Conservation (phyloP, 495 filamentous ascomycete genomes). For the Lepidopterella palustris region DNA sequence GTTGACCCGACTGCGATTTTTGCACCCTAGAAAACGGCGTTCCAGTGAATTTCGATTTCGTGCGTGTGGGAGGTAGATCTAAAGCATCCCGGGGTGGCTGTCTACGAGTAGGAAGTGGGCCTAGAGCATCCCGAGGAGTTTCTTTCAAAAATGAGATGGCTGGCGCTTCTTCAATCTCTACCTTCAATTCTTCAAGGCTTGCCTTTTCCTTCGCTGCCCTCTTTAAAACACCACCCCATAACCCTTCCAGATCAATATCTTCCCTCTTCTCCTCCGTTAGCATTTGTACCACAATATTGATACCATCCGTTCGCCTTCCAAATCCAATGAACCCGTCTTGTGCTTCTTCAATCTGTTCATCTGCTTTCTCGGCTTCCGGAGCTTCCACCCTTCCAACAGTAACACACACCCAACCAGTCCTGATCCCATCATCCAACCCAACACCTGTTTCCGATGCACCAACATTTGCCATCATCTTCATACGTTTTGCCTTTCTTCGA, state of each 20-base stretch:
- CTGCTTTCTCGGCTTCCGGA: conserved; percentile 35
- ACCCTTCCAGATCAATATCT: conserved; percentile 72
- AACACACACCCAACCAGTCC: conserved; percentile 93
- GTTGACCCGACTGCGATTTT: background rate
- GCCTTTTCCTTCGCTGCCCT: background rate
- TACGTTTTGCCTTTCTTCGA: conserved; percentile 68
- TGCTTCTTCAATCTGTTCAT: conserved; percentile 27
- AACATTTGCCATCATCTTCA: conserved; percentile 61
- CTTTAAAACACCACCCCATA: conserved; percentile 58
- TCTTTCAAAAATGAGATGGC: background rate
- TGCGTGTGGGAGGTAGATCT: too few species aligned
- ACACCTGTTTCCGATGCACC: conserved; percentile 45
- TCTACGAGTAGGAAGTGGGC: too few species aligned
- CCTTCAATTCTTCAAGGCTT: background rate
- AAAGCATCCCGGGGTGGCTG: too few species aligned
- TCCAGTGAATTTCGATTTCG: too few species aligned
- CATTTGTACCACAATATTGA: conserved; percentile 79
- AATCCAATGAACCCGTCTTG: conserved; percentile 64
- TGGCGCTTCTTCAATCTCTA: background rate
- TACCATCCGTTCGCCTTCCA: conserved; percentile 50
- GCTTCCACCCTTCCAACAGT: conserved; percentile 68
- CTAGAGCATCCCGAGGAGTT: background rate
- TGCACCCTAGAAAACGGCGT: background rate
- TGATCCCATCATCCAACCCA: conserved; percentile 66
- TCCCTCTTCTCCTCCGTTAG: conserved; percentile 78